Base-by-base conservation (phyloP, 495 filamentous ascomycete species). In the Hyaloscypha variabilis region DNA sequence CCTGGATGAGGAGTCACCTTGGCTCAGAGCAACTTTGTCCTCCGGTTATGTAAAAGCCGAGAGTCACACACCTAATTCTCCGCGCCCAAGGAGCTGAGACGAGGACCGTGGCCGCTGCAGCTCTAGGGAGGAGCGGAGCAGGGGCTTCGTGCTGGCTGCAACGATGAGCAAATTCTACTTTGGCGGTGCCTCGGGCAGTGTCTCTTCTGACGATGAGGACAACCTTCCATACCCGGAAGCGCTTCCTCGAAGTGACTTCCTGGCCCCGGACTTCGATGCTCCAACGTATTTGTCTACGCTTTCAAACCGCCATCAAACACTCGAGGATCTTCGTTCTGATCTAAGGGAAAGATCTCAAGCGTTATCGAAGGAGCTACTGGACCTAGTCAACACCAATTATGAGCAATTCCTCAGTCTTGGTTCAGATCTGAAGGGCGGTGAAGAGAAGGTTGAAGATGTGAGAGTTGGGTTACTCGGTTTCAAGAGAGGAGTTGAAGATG, bases 381-480 rank as follows among this genome's bases (percentile, higher is more conserved):
- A 97, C 74, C 85, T 98, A 1, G 94, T 99, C 66, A 98, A 98
- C 73, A 82, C 89, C 31, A 94, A 98, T 75, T 97, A 97, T 74
- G 87, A 90, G 49, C 91, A 94, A 68, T 98, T 98, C 69, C 74
- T 99, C 2, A 87, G 86, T 6, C 77, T 99, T 0, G 95, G 96
- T 0, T 87, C 83, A 30, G 90, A 91, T 71, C 77, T 99, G 46
- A 86, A 86, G 56, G 94, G 94, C 0, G 96, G 96, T 2, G 94
- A 96, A 69, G 93, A 96, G 73, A 92, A 88, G 73, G 87, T 96
- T 3, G 94, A 97, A 76, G 93, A 96, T 72, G 87, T 99, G 17
- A 85, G 92, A 30, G 91, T 99, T 1, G 93, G 92, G 8, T 74
- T 98, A 55, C 70, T 97, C 66, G 90, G 92, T 0, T 98, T 98